Evolutionary conservation across 345 rosid species (phyloP).

Genomic region (Citrus cavaleriei): DNA sequence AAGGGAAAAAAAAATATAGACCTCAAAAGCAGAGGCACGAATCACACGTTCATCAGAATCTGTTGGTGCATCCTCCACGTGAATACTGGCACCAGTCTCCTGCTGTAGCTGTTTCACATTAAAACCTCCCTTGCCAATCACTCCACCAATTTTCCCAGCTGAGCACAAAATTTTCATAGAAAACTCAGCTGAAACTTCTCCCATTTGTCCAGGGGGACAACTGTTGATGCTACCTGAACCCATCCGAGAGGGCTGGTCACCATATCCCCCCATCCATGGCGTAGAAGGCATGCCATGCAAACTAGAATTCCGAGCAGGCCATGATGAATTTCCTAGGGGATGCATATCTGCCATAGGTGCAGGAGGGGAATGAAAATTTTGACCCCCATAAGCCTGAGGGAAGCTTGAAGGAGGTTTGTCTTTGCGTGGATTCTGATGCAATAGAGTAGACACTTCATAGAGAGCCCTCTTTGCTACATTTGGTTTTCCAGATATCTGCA

Average conservation of each 20-base stretch:
- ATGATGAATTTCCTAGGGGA: conserved; percentile 30
- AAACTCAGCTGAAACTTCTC: conserved; percentile 50
- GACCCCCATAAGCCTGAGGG: conserved; percentile 28
- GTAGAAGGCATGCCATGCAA: conserved; percentile 28
- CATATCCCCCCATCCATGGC: conserved; percentile 32
- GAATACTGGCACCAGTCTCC: conserved; percentile 55
- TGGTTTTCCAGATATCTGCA: conserved; percentile 60
- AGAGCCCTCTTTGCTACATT: conserved; percentile 49
- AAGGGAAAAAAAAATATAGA: conserved; percentile 12
- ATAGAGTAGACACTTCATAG: conserved; percentile 45
- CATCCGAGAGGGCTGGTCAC: conserved; percentile 26
- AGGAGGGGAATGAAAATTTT: conserved; percentile 27
- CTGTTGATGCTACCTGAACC: conserved; percentile 29
- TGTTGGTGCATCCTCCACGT: conserved; percentile 44
- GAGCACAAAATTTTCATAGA: conserved; percentile 53
- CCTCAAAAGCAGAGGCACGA: conserved; percentile 52
- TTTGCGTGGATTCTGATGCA: conserved; percentile 58
- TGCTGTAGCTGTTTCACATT: conserved; percentile 44
- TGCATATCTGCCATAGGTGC: conserved; percentile 27
- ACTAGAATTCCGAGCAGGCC: conserved; percentile 30
- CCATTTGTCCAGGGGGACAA: conserved; percentile 35
- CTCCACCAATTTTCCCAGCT: conserved; percentile 53
- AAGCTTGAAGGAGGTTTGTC: conserved; percentile 33
- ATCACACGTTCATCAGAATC: conserved; percentile 51
- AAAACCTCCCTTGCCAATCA: conserved; percentile 62